phyloP scores from a whole-genome alignment of 495 filamentous ascomycete genomes.

The Trichodelitschia bisporula region DNA sequence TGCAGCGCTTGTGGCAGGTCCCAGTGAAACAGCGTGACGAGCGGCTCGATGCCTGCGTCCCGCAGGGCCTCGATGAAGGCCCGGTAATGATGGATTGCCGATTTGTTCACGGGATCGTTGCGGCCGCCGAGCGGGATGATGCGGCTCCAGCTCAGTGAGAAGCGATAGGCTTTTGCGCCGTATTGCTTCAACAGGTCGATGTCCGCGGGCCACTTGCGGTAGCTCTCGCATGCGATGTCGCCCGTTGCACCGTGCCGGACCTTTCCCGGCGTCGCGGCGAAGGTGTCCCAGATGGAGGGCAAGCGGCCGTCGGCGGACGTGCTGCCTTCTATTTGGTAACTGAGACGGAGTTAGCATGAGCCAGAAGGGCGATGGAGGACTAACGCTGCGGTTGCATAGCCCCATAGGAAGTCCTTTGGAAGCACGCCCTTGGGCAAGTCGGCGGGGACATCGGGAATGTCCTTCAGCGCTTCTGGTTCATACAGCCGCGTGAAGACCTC shows the following conservation, averaged over 20 bases:
- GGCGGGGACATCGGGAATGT: too few species aligned
- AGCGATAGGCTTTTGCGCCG: constrained; percentile 41
- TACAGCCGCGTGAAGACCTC: too few species aligned
- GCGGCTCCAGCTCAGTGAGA: constrained; percentile 52
- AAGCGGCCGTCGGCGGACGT: constrained; percentile 40
- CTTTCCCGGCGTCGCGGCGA: constrained; percentile 48
- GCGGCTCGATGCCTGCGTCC: constrained; percentile 30
- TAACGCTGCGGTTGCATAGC: constrained; percentile 56
- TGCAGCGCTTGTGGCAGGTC: constrained; percentile 34
- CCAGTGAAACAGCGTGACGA: constrained; percentile 42
- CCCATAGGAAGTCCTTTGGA: constrained; percentile 57
- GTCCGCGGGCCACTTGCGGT: constrained; percentile 46
- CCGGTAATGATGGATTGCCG: constrained; percentile 31
- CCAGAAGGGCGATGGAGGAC: constrained; percentile 9
- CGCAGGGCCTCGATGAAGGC: constrained; percentile 35
- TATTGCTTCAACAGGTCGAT: constrained; percentile 44
- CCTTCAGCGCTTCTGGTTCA: too few species aligned
- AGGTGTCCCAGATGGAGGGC: constrained; percentile 56
- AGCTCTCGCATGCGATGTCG: constrained; percentile 50
- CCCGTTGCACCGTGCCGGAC: constrained; percentile 46
- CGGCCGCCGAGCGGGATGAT: constrained; percentile 42
- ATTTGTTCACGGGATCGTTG: constrained; percentile 34
- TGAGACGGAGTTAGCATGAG: constrained; percentile 8
- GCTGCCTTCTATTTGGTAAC: constrained; percentile 58
- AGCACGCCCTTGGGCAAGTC: constrained; percentile 19